Evolutionary conservation across 768 basidiomycete species (phyloP).

Genomic region (Suillus cothurnatus): DNA sequence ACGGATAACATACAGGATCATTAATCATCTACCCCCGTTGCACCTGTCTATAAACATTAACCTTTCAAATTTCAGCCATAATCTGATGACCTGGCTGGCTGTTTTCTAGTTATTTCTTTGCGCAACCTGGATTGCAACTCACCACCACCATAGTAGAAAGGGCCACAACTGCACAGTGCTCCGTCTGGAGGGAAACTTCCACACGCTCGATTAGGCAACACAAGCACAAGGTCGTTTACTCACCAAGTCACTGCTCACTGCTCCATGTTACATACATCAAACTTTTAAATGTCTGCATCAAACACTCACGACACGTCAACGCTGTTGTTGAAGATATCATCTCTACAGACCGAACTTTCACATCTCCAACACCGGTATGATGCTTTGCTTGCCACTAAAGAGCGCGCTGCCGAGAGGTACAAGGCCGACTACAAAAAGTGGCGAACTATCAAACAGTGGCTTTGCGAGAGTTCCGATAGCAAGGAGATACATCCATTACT

Average conservation of each 20-base stretch:
- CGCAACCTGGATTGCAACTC: no score
- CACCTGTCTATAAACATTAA: background rate
- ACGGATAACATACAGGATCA: no score
- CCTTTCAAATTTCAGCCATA: background rate
- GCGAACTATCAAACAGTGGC: conserved; percentile 46
- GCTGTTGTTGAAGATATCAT: conserved; percentile 9
- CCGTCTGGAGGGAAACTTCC: no score
- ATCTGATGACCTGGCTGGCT: no score
- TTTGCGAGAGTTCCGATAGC: conserved; percentile 39
- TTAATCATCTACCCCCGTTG: no score
- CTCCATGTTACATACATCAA: background rate
- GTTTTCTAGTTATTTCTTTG: no score
- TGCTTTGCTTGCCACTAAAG: conserved; percentile 43
- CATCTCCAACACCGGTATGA: conserved; percentile 47
- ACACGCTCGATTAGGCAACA: no score
- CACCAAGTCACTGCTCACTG: no score
- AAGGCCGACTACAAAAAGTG: conserved; percentile 57
- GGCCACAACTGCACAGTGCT: no score
- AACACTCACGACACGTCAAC: background rate
- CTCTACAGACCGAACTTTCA: conserved; percentile 34
- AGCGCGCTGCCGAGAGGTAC: conserved; percentile 49
- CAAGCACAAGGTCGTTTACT: no score
- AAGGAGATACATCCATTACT: conserved; percentile 29
- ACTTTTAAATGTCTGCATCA: conserved; percentile 2
- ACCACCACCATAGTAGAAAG: no score